These are phyloP conservation scores for Trichoderma oligosporum DNA, from an alignment of 2,329 filamentous ascomycete genomes.

Conservation along the genomic window DNA sequence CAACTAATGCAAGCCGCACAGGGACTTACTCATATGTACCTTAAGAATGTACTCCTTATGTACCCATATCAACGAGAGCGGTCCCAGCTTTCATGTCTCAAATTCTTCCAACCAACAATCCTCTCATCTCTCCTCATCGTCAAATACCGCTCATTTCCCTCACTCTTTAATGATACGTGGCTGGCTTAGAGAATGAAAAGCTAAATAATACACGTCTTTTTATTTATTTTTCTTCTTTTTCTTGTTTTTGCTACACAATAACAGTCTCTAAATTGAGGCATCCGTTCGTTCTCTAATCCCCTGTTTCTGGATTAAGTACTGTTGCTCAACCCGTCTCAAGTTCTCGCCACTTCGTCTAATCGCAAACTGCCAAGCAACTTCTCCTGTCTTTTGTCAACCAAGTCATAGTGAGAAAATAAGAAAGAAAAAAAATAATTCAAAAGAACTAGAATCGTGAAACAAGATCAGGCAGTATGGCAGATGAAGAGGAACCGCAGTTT, in stretches of 20 bases:
- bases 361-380: background rate
- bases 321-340: background rate
- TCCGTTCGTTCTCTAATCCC: background rate
- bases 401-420: background rate
- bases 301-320: background rate
- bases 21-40: too few species aligned
- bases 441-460: background rate
- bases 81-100: background rate
- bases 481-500: conserved; percentile 59
- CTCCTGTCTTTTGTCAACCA: background rate
- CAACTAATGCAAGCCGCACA: conserved; percentile 15
- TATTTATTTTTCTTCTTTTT: background rate
- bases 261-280: background rate
- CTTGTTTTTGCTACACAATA: background rate
- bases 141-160: background rate
- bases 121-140: background rate
- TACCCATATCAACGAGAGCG: background rate
- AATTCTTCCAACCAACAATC: background rate
- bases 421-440: background rate
- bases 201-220: background rate
- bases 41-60: background rate
- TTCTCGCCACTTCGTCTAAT: background rate
- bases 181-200: background rate
- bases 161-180: conserved; percentile 8
- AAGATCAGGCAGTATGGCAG: conserved; percentile 47